Percentiles rank a stretch among this genome's conserved stretches.
Conservation (phyloP, 73 alveolate genomes). For the Paramecium octaurelia region DNA sequence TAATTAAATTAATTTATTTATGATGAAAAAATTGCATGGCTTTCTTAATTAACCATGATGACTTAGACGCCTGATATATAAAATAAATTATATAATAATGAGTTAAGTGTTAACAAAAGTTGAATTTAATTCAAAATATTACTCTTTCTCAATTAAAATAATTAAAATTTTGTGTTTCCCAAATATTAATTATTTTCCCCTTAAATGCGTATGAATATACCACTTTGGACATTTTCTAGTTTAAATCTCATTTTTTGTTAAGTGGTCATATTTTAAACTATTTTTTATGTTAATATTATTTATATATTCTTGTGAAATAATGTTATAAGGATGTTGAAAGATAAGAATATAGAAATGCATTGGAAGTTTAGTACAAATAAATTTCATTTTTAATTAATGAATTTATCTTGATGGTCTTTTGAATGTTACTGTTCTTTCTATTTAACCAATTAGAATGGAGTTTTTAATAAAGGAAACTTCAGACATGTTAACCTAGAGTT, state of each 20-base stretch:
- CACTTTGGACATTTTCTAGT: background rate
- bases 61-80: constrained; percentile 8
- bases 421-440: background rate
- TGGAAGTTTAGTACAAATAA: background rate
- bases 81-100: background rate
- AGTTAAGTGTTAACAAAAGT: background rate
- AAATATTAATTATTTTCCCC: no score
- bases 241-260: background rate
- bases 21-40: constrained; percentile 36
- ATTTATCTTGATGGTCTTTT: background rate
- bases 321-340: background rate
- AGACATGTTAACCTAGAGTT: background rate
- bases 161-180: background rate
- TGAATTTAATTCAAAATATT: background rate
- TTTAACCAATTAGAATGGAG: background rate
- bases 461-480: background rate
- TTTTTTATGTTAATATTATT: no score
- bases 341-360: background rate
- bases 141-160: background rate
- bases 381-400: background rate
- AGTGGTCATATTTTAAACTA: no score
- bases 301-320: background rate
- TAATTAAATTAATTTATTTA: background rate
- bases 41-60: background rate
- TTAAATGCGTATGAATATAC: background rate